A percentile compares a stretch with the other conserved stretches of the same genome.
Evolutionary conservation across 192 early-diverging fungal genomes (phyloP).

Genomic region (Coemansia sp.): DNA sequence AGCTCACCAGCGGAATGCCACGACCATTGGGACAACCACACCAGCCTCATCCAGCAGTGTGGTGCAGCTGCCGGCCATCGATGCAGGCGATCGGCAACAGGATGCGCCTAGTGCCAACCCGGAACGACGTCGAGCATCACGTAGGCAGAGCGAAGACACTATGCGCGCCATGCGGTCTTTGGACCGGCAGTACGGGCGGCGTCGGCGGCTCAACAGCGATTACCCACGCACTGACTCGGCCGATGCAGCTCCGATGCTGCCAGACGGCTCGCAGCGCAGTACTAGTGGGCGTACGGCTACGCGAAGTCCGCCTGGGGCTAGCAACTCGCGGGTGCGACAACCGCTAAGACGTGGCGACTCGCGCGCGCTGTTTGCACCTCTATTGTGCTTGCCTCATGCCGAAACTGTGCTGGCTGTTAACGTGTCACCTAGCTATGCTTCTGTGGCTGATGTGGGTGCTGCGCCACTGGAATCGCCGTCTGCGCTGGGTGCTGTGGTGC

Average conservation of each 20-base stretch:
- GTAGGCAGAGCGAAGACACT: constrained; percentile 46
- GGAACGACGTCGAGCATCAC: constrained; percentile 23
- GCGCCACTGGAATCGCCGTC: constrained; percentile 17
- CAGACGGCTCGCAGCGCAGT: neutral
- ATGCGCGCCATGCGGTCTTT: constrained; percentile 57
- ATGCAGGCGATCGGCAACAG: constrained; percentile 12
- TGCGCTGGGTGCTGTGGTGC: neutral
- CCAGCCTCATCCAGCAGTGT: neutral
- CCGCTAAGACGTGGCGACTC: constrained; percentile 37
- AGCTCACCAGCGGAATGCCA: constrained; percentile 13
- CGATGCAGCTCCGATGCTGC: neutral
- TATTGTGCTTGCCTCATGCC: constrained; percentile 20
- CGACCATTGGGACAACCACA: constrained; percentile 8
- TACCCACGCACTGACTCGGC: constrained; percentile 5
- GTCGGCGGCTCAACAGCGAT: constrained; percentile 53
- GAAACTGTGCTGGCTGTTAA: constrained; percentile 21
- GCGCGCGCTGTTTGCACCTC: constrained; percentile 45
- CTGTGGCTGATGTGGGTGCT: neutral
- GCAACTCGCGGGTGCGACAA: neutral
- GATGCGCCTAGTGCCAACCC: neutral
- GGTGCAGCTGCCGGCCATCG: neutral
- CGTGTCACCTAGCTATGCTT: neutral
- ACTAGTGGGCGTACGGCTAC: neutral
- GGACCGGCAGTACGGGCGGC: constrained; percentile 52
- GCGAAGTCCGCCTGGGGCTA: neutral